Base-by-base conservation (phyloP, 2,329 filamentous ascomycete species). In the Alternaria sp. region DNA sequence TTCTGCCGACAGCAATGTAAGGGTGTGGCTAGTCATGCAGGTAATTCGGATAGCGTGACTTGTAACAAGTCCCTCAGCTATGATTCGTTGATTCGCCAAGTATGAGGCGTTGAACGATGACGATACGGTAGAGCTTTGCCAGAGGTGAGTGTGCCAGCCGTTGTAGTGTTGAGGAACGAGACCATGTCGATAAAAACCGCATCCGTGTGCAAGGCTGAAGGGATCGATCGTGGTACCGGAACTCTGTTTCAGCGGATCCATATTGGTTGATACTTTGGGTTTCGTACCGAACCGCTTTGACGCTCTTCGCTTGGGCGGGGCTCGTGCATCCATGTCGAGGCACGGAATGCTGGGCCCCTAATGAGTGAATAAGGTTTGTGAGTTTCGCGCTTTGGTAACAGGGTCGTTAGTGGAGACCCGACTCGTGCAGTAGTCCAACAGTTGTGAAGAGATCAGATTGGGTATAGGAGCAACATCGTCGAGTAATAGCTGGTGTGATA, bases 221-320 rank as follows among this genome's bases (percentile, higher is more conserved):
- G 44, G 21, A 43, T 49, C 28, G 33, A 49, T 56, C 30, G 55
- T 23, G 30, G 59, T 54, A 33, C 20, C 28, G 14, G 58, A 43
- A 46, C 23, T 51, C 50, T 60, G 57, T 60, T 61, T 57, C 63
- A 60, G 61, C 50, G 49, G 50, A 47, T 58, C 43, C 43, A 21
- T 44, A 23, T 30, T 50, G 47, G 58, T 56, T 51, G 28, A 51
- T 50, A 23, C 45, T 58, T 58, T 65, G 47, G 47, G 62, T 64
- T 61, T 63, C 64, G 66, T 66, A 66, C 63, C 63, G 66, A 66
- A 56, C 63, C 66, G 63, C 63, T 59, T 61, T 64, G 63, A 68
- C 66, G 55, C 60, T 62, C 55, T 45, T 49, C 59, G 44, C 56
- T 56, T 46, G 58, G 46, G 57, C 57, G 54, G 49, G 55, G 61